Evolutionary conservation across 1,139 yeast species (phyloP).

Genomic region (Meyerozyma carpophila): DNA sequence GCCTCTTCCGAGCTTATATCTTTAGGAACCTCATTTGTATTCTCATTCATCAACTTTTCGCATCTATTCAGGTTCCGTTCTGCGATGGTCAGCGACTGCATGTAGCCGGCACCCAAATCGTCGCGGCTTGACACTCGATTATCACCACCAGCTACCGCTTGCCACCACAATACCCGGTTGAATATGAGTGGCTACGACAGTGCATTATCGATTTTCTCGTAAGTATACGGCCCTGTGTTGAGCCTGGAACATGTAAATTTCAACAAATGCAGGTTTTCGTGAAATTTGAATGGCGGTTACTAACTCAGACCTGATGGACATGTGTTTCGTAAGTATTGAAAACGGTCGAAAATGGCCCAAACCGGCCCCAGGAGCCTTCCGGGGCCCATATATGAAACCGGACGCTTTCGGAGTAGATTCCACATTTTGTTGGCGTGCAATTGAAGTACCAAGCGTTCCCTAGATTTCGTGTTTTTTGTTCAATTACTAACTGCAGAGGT

Average conservation of each 20-base stretch:
- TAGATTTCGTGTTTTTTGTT: too few relatives aligned
- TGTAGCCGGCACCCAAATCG: neutral
- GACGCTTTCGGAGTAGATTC: too few relatives aligned
- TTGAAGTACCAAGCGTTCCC: neutral
- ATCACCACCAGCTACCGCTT: neutral
- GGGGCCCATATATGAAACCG: too few relatives aligned
- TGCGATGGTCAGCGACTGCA: neutral
- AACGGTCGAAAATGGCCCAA: neutral
- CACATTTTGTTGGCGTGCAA: neutral
- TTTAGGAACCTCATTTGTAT: too few relatives aligned
- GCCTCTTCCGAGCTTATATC: neutral
- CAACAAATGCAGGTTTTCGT: too few relatives aligned
- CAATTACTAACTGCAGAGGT: conserved; percentile 56
- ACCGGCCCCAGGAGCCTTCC: neutral
- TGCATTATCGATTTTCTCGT: conserved; percentile 96
- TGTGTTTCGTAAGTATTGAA: conserved; percentile 67
- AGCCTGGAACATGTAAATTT: too few relatives aligned
- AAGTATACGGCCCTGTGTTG: conserved; percentile 26
- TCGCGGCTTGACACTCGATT: neutral
- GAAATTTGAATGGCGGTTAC: neutral
- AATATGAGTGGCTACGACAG: conserved; percentile 98
- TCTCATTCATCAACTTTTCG: too few relatives aligned
- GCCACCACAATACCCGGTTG: neutral
- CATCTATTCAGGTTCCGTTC: neutral
- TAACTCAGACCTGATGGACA: conserved; percentile 88